Percentiles rank a stretch among this genome's conserved stretches.
Conservation (phyloP, 495 filamentous ascomycete species). For the Amphirosellinia nigrospora region DNA sequence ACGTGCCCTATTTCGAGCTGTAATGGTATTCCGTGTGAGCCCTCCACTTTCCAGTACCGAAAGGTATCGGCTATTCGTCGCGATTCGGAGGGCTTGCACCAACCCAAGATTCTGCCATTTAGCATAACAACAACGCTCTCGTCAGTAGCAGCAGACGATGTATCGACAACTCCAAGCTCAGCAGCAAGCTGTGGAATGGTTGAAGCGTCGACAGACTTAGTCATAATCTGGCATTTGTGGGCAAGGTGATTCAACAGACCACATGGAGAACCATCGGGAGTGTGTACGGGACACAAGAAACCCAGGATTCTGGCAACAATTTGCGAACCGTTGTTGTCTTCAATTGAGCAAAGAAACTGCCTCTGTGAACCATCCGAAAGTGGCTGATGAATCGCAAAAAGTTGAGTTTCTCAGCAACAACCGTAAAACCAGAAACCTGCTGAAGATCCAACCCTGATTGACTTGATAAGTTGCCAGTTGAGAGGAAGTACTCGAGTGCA, state of each 20-base stretch:
- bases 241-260: conserved; percentile 94
- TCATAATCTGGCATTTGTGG: conserved; percentile 92
- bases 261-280: conserved; percentile 93
- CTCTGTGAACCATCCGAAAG: conserved; percentile 98
- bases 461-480: conserved; percentile 91
- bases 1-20: conserved; percentile 92
- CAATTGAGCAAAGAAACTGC: conserved; percentile 96
- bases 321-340: conserved; percentile 98
- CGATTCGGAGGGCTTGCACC: conserved; percentile 83
- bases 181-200: conserved; percentile 71
- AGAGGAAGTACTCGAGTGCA: conserved; percentile 90
- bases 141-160: conserved; percentile 73
- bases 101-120: conserved; percentile 88
- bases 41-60: conserved; percentile 94
- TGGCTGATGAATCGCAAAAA: conserved; percentile 99
- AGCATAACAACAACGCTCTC: conserved; percentile 88
- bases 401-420: conserved; percentile 98
- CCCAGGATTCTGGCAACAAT: conserved; percentile 94
- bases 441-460: conserved; percentile 92
- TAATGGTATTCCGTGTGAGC: conserved; percentile 79
- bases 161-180: conserved; percentile 75
- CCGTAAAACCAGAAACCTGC: conserved; percentile 90
- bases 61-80: conserved; percentile 80
- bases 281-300: conserved; percentile 96
- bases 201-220: conserved; percentile 70